Evolutionary conservation across 1,139 yeast genomes (phyloP), one percentile per base, ranked within the genome.

Genomic region (Candida tunisiensis): DNA sequence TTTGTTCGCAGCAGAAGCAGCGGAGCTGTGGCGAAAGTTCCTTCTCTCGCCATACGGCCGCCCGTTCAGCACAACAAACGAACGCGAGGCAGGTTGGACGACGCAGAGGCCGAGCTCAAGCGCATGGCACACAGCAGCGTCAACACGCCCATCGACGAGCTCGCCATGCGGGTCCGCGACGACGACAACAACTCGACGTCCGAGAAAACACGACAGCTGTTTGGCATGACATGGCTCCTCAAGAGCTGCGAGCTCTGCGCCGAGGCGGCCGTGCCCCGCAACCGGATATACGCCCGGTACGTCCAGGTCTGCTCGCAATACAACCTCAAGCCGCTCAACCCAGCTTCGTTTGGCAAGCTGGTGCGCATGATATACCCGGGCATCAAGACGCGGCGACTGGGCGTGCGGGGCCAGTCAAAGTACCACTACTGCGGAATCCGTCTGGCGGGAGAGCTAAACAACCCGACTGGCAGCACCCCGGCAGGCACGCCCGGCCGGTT

Each of bases 381-480:
- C 31, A 58, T 82, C 36, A 74, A 79, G 18, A 79, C 93, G 0
- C 64, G 95, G 39, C 62, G 96, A 34, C 57, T 83, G 33, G 96
- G 95, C 8, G 74, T 75, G 53, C 61, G 94, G 29, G 94, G 94
- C 6, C 85, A 78, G 44, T 74, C 88, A 13, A 79, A 80, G 44
- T 83, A 85, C 48, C 93, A 83, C 47, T 85, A 83, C 47, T 80
- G 93, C 53, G 95, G 95, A 1, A 60, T 83, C 28, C 66, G 65
- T 39, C 50, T 83, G 29, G 53, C 66, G 12, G 77, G 69, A 7
- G 78, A 69, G 27, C 38, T 33, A 15, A 39, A 39, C 28, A 36
- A 38, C 22, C 31, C 49, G 3, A 38, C 46, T 14, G 47, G 43
- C 6, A 28, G 28, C 16, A 43, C 50, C 8, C 51, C 50, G 4